Evolutionary conservation across 192 early-diverging fungal genomes (phyloP).

Genomic region (Chytriomyces sp.): DNA sequence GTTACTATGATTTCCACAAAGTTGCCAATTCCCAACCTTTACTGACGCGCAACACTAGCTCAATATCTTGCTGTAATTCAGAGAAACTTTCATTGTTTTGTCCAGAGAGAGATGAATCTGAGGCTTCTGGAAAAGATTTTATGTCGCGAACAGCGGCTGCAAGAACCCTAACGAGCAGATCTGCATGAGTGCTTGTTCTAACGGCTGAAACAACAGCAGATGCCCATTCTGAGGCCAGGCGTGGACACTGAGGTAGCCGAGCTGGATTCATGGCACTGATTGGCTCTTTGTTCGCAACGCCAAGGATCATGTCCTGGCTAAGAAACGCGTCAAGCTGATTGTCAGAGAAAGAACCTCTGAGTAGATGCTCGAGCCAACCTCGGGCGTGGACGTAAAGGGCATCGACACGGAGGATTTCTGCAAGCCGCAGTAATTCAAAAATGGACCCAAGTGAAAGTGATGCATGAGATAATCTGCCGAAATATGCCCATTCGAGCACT

Average conservation of each 20-base stretch:
- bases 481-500: constrained; percentile 27
- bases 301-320: neutral
- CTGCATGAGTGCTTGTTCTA: neutral
- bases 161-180: neutral
- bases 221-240: neutral
- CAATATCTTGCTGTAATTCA: neutral
- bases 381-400: neutral
- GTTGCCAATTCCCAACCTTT: no score
- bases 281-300: neutral
- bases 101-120: neutral
- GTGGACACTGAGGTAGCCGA: neutral
- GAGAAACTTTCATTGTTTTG: neutral
- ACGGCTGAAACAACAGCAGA: neutral
- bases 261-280: neutral
- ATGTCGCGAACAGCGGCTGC: neutral
- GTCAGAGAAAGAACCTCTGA: no score
- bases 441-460: neutral
- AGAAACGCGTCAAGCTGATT: no score
- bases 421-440: neutral
- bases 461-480: neutral
- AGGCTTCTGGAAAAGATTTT: neutral
- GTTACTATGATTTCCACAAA: no score
- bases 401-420: neutral
- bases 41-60: no score
- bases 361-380: no score